Evolutionary conservation across 2,329 filamentous ascomycete genomes (phyloP).

Genomic region (Neonectria sp.): DNA sequence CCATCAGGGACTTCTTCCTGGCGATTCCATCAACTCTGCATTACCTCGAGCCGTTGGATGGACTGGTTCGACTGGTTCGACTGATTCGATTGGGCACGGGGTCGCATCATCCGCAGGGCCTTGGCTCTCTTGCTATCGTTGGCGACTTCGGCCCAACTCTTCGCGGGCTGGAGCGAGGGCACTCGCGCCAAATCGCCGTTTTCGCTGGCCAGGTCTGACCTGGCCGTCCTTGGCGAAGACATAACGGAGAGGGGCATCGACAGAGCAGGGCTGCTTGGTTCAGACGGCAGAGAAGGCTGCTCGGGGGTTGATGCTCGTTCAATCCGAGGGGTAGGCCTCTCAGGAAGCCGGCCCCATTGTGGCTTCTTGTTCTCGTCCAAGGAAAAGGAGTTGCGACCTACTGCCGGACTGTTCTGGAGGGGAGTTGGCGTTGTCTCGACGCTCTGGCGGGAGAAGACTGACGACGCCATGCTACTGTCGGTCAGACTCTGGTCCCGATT

Average conservation of each 20-base stretch:
- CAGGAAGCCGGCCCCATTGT: slow-evolving; percentile 46
- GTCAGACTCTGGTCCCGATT: slow-evolving; percentile 56
- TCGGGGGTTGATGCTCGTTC: slow-evolving; percentile 36
- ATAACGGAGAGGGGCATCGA: slow-evolving; percentile 49
- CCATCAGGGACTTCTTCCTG: neutral
- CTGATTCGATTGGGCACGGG: slow-evolving; percentile 32
- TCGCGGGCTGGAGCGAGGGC: slow-evolving; percentile 53
- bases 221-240: slow-evolving; percentile 50
- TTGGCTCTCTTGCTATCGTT: slow-evolving; percentile 41
- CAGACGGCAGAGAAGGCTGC: slow-evolving; percentile 27
- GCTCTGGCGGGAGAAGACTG: slow-evolving; percentile 57
- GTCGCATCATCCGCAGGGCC: slow-evolving; percentile 28
- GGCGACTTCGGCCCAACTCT: slow-evolving; percentile 61
- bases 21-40: slow-evolving; percentile 7
- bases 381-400: slow-evolving; percentile 35
- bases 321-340: slow-evolving; percentile 14
- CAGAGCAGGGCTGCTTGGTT: slow-evolving; percentile 43
- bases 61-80: slow-evolving; percentile 2
- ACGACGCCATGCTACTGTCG: slow-evolving; percentile 61
- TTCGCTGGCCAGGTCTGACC: slow-evolving; percentile 39
- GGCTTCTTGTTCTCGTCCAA: slow-evolving; percentile 33
- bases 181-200: slow-evolving; percentile 41
- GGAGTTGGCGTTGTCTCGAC: slow-evolving; percentile 54
- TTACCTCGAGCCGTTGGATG: slow-evolving; percentile 18
- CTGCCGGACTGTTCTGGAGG: slow-evolving; percentile 48